phyloP scores from a whole-genome alignment of 208 protist species.

The Leptomonas pyrrhocoris region DNA sequence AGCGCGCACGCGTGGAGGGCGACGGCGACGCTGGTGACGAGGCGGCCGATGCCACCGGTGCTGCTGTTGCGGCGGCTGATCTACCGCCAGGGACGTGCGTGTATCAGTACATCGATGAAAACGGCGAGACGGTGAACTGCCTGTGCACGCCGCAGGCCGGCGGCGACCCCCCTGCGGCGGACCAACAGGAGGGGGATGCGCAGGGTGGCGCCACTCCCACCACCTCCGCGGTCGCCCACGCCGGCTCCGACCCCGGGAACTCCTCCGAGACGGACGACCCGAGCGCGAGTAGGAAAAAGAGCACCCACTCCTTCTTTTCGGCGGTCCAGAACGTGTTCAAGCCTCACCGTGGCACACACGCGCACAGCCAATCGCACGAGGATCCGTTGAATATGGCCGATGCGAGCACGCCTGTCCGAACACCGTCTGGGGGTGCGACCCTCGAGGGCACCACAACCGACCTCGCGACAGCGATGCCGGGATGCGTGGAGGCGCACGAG shows the following conservation, averaged over 20 bases:
- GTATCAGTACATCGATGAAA: conserved; percentile 48
- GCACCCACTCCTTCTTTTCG: conserved; percentile 10
- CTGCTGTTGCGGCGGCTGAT: not conserved
- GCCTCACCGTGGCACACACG: conserved; percentile 7
- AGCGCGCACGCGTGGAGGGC: not conserved
- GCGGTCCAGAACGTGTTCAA: conserved; percentile 28
- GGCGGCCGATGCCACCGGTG: not conserved
- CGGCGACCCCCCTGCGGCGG: conserved; percentile 6
- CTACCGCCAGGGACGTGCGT: conserved; percentile 20
- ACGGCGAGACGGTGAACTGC: conserved; percentile 43
- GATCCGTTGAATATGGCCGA: conserved; percentile 16
- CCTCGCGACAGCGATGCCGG: not conserved
- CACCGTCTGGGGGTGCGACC: not conserved
- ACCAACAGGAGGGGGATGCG: not conserved
- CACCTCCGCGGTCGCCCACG: conserved; percentile 4
- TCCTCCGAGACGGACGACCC: conserved; percentile 13
- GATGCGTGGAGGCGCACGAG: conserved; percentile 2
- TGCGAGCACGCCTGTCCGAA: not conserved
- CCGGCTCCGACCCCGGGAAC: conserved; percentile 10
- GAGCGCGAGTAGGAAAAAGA: conserved; percentile 14
- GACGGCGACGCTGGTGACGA: not conserved
- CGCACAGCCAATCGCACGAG: conserved; percentile 12
- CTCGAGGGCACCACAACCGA: not conserved
- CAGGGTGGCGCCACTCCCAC: not conserved
- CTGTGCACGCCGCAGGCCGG: conserved; percentile 28